Base-by-base conservation (phyloP, 495 filamentous ascomycete species). In the Hyaloscypha bicolor region DNA sequence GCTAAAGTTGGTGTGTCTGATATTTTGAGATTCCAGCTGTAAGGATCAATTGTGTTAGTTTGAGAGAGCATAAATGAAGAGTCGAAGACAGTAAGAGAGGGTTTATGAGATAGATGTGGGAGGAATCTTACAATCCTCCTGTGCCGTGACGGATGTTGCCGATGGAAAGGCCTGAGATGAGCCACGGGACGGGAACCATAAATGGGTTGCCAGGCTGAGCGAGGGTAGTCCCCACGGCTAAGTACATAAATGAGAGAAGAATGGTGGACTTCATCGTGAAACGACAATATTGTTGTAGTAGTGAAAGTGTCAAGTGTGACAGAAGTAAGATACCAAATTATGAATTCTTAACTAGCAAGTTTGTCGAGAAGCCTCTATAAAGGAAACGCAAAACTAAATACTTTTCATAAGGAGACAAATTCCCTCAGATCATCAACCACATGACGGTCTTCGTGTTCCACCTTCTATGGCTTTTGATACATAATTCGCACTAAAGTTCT, bases 61-160 rank as follows among this genome's bases (percentile, higher is more conserved):
- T 12, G 0, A 57, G 42, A 14, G 30, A 53, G 9, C 11, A 32
- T 21, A 21, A 29, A 29, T 37, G 32, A 55, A 30, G 30, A 19
- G 39, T n/a, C n/a, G n/a, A n/a, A n/a, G n/a, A n/a, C n/a, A n/a
- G n/a, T n/a, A n/a, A n/a, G n/a, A n/a, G n/a, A n/a, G n/a, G n/a
- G n/a, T n/a, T n/a, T n/a, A n/a, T n/a, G n/a, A n/a, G n/a, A n/a
- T n/a, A n/a, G n/a, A n/a, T n/a, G n/a, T n/a, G n/a, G n/a, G n/a
- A n/a, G n/a, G n/a, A n/a, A n/a, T n/a, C 65, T 59, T 61, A 71
- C 69, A 22, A 65, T 21, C 65, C 65, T 22, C 65, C 69, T 4
- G 69, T 71, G 6, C 69, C 69, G 37, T 71, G 69, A 29, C 69
- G 65, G 45, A 55, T 68, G 39, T 71, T 68, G 6, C 12, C 30